Conservation (phyloP, 1,139 yeast species). For the Geotrichum bryndzae region DNA sequence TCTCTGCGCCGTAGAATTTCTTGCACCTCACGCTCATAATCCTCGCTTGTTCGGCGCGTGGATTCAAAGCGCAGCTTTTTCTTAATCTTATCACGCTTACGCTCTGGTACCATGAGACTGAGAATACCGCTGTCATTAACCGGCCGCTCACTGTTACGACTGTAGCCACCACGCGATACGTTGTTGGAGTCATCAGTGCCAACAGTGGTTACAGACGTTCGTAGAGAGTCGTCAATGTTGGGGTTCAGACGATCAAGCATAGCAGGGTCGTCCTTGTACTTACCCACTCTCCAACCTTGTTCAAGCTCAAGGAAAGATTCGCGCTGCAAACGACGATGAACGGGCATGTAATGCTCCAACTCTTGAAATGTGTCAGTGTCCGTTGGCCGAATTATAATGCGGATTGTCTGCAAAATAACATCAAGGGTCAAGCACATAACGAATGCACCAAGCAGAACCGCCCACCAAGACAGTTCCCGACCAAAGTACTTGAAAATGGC, state of each 20-base stretch:
- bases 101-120: conserved; percentile 41
- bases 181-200: neutral
- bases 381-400: conserved; percentile 53
- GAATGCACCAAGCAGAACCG: conserved; percentile 51
- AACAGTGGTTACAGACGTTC: conserved; percentile 3
- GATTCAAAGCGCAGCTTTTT: conserved; percentile 27
- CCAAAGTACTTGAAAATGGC: conserved; percentile 73
- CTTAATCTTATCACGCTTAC: conserved; percentile 34
- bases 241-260: conserved; percentile 14
- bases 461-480: conserved; percentile 79
- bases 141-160: conserved; percentile 5
- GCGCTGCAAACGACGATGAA: conserved; percentile 65
- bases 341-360: conserved; percentile 61
- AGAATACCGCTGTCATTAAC: neutral
- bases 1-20: conserved; percentile 37
- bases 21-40: conserved; percentile 37
- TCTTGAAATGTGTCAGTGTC: conserved; percentile 77
- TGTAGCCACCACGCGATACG: neutral
- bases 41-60: conserved; percentile 26
- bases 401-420: conserved; percentile 51
- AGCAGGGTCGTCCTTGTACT: conserved; percentile 20
- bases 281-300: conserved; percentile 59
- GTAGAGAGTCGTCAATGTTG: neutral
- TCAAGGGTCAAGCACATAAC: conserved; percentile 52
- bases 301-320: conserved; percentile 65